phyloP scores from a whole-genome alignment of 208 protist species.

The Acanthamoeba sp. region DNA sequence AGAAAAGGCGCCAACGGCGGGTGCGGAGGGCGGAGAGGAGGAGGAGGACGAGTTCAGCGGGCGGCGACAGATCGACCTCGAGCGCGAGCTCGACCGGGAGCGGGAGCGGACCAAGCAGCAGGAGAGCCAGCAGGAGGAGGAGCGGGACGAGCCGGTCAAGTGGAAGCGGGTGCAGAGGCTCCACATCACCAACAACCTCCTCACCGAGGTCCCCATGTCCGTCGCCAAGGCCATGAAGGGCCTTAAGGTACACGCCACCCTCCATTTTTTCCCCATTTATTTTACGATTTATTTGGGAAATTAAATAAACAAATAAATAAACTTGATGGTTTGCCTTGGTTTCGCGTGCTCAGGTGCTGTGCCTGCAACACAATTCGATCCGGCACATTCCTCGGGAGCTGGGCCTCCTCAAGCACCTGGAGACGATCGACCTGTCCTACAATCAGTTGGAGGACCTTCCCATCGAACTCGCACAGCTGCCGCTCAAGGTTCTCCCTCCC shows the following conservation, averaged over 20 bases:
- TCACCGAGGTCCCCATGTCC: slow-evolving; percentile 27
- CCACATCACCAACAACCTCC: slow-evolving; percentile 50
- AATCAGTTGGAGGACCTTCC: slow-evolving; percentile 67
- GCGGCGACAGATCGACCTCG: slow-evolving; percentile 24
- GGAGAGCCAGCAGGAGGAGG: neutral
- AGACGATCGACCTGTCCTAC: slow-evolving; percentile 62
- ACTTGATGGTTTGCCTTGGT: neutral
- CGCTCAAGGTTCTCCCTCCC: slow-evolving; percentile 9
- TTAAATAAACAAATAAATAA: neutral
- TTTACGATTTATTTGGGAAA: neutral
- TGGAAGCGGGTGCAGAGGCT: slow-evolving; percentile 47
- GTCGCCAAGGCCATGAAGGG: slow-evolving; percentile 64
- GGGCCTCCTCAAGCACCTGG: slow-evolving; percentile 1
- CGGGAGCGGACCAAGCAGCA: slow-evolving; percentile 9
- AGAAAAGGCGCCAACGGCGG: neutral
- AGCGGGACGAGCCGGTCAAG: slow-evolving; percentile 41
- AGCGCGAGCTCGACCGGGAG: slow-evolving; percentile 39
- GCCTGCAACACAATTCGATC: slow-evolving; percentile 49
- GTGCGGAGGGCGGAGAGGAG: neutral
- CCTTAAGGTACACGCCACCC: neutral
- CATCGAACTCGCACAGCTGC: slow-evolving; percentile 41
- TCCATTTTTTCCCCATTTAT: neutral
- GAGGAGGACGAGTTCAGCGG: neutral
- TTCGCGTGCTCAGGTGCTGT: neutral
- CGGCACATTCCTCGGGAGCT: slow-evolving; percentile 4